These are phyloP conservation scores for Candida andamanensis DNA, from an alignment of 805 yeast genomes.

Conservation along the genomic window DNA sequence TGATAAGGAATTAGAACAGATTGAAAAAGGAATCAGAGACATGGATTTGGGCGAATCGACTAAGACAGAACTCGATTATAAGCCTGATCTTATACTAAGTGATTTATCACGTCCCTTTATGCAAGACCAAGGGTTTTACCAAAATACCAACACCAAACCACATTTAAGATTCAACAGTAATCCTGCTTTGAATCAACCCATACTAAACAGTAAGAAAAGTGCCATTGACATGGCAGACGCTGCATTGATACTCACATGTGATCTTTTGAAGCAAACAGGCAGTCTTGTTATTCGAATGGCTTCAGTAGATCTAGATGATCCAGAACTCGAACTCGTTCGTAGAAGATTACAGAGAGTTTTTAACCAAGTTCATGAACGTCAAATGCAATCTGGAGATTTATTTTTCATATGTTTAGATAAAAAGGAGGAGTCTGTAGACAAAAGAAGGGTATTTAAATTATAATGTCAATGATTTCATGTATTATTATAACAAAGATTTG, in stretches of 20 bases:
- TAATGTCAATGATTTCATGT: neutral
- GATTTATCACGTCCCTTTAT: constrained; percentile 31
- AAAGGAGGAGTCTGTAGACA: constrained; percentile 9
- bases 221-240: constrained; percentile 39
- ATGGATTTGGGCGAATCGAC: no score
- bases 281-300: constrained; percentile 26
- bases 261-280: constrained; percentile 25
- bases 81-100: constrained; percentile 33
- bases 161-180: constrained; percentile 23
- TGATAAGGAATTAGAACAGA: constrained; percentile 17
- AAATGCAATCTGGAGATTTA: constrained; percentile 13
- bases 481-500: constrained; percentile 1
- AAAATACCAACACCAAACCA: constrained; percentile 33
- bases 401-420: constrained; percentile 27
- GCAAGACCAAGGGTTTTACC: constrained; percentile 34
- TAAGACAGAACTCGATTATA: constrained; percentile 19
- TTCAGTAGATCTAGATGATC: constrained; percentile 20
- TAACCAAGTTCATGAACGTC: constrained; percentile 14
- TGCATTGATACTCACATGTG: constrained; percentile 26
- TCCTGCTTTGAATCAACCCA: constrained; percentile 21
- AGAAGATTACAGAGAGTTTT: constrained; percentile 23
- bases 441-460: constrained; percentile 6
- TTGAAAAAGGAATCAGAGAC: constrained; percentile 5
- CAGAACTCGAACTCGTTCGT: constrained; percentile 23
- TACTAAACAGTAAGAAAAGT: constrained; percentile 21